phyloP scores from a whole-genome alignment of 2,329 filamentous ascomycete genomes.

The Amesomyces nigricolor region DNA sequence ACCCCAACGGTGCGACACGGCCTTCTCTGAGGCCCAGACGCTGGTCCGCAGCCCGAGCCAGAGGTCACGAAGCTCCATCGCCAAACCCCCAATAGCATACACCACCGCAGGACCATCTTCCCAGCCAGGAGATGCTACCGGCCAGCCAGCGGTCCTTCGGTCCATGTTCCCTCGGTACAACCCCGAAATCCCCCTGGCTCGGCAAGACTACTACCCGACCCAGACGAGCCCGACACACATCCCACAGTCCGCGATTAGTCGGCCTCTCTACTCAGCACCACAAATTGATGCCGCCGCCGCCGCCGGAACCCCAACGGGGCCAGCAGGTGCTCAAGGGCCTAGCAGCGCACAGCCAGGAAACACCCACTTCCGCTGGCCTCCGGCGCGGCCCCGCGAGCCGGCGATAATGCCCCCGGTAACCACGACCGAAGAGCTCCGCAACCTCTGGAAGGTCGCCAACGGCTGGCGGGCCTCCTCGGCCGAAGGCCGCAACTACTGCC shows the following conservation, averaged over 20 bases:
- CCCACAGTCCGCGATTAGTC: slow-evolving; percentile 59
- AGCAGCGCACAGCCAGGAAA: slow-evolving; percentile 32
- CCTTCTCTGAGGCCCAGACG: slow-evolving; percentile 47
- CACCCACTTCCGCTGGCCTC: slow-evolving; percentile 22
- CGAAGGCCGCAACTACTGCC: slow-evolving; percentile 55
- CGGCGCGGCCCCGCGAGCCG: slow-evolving; percentile 34
- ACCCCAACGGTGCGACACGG: slow-evolving; percentile 44
- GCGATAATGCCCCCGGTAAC: slow-evolving; percentile 45
- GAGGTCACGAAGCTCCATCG: slow-evolving; percentile 51
- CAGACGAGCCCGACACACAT: slow-evolving; percentile 59
- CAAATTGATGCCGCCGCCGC: slow-evolving; percentile 18
- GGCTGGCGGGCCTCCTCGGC: slow-evolving; percentile 59
- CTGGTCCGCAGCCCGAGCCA: slow-evolving; percentile 46
- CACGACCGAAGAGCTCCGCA: slow-evolving; percentile 56
- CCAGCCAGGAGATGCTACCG: slow-evolving; percentile 15
- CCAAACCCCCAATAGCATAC: slow-evolving; percentile 44
- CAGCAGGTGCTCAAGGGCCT: slow-evolving; percentile 27
- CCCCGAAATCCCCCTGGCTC: slow-evolving; percentile 57
- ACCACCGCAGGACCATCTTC: slow-evolving; percentile 12
- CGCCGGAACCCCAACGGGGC: background rate
- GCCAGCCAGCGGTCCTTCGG: slow-evolving; percentile 43
- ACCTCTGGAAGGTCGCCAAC: slow-evolving; percentile 64
- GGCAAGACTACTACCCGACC: slow-evolving; percentile 66
- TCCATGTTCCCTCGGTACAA: slow-evolving; percentile 77
- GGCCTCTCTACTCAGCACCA: slow-evolving; percentile 54